Evolutionary conservation across 2,329 filamentous ascomycete species (phyloP).

Genomic region (Thelonectria discophora): DNA sequence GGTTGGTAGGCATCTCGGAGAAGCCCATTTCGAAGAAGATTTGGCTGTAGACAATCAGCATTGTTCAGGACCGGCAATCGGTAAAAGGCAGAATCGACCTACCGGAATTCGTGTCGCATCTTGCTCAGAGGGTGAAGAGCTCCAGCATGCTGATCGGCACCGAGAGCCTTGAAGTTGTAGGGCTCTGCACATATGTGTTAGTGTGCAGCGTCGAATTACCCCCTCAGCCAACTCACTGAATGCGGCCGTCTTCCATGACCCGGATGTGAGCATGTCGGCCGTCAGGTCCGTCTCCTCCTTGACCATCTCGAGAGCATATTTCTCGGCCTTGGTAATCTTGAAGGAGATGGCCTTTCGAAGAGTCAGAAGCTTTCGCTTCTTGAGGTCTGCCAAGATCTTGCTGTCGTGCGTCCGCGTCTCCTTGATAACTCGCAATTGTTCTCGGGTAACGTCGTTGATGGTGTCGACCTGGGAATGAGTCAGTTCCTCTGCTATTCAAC

Average conservation of each 20-base stretch:
- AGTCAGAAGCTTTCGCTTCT: constrained; percentile 89
- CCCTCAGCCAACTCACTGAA: constrained; percentile 76
- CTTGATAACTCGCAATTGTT: constrained; percentile 78
- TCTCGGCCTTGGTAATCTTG: constrained; percentile 82
- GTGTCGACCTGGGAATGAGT: constrained; percentile 65
- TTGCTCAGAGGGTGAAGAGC: constrained; percentile 83
- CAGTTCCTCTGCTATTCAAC: constrained; percentile 8
- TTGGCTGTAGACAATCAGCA: constrained; percentile 53
- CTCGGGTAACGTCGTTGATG: constrained; percentile 81
- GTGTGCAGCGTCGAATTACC: too few species aligned
- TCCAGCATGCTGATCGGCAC: constrained; percentile 68
- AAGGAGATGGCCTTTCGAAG: constrained; percentile 87
- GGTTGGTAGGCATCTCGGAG: constrained; percentile 95
- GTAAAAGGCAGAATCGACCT: not conserved
- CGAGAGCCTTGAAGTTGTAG: constrained; percentile 78
- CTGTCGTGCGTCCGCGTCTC: constrained; percentile 75
- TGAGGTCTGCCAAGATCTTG: constrained; percentile 82
- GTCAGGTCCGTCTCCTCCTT: constrained; percentile 97
- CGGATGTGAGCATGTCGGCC: constrained; percentile 86
- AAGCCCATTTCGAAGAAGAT: constrained; percentile 99
- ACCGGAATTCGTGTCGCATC: constrained; percentile 90
- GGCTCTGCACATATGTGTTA: constrained; percentile 56
- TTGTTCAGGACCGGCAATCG: too few species aligned
- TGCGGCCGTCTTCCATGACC: constrained; percentile 89
- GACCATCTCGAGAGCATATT: constrained; percentile 87